Evolutionary conservation across 2,329 filamentous ascomycete genomes (phyloP), one percentile per base, ranked within the genome.

Genomic region (Chaetomium globosum): DNA sequence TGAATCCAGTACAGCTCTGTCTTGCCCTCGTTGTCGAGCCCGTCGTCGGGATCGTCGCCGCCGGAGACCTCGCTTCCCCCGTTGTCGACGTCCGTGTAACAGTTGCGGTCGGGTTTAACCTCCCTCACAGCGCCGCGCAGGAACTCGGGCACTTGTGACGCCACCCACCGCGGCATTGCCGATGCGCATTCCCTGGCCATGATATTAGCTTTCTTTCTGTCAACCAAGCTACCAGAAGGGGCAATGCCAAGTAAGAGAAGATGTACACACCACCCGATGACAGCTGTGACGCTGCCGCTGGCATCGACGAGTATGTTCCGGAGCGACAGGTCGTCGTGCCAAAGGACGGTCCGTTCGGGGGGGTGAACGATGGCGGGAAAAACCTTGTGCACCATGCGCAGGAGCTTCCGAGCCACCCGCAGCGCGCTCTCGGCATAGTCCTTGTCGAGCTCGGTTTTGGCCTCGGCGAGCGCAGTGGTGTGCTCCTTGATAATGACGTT

Each of bases 281-380:
- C 57, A 4, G 69, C 79, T 1, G 76, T 78, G 5, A 81, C 67
- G 0, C 65, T 64, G 0, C 76, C 76, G 5, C 74, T 31, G 0
- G 76, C 71, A 59, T 81, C 72, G 1, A 81, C 74, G 30, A 81
- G 67, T 9, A 82, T 77, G 63, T 82, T 81, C 2, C 72, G 66
- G 7, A 74, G 65, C 0, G 71, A 74, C 1, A 81, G 69, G 54
- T 81, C 78, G 56, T 81, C 78, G 53, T 79, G 77, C 51, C 70
- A 76, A 1, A 81, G 66, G 0, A 76, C 69, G 4, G 74, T 78
- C n/a, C 64, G 67, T 65, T 78, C 75, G 3, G 71, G 63, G 0
- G 65, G 36, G 10, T 68, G 55, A 8, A 72, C 63, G 3, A 67
- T 56, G 5, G 65, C 43, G 9, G 76, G 74, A 59, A 77, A 79